These are phyloP conservation scores for Fusarium sacchari DNA, from an alignment of 2,329 filamentous ascomycete genomes.

Conservation along the genomic window DNA sequence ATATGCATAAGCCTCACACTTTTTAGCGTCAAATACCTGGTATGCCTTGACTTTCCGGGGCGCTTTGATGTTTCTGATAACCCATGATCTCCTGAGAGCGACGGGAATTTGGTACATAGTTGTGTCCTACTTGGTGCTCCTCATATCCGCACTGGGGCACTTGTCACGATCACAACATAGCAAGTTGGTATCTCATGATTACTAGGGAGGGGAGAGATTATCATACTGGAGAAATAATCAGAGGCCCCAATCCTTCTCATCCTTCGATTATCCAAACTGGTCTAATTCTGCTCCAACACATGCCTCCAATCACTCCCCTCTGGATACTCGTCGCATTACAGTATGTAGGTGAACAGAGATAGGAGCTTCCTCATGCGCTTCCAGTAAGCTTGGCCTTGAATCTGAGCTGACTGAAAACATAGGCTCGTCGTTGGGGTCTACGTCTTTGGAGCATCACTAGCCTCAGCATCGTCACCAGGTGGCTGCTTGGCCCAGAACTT, in stretches of 20 bases:
- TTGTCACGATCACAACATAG: background rate
- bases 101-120: background rate
- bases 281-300: background rate
- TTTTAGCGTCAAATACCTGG: background rate
- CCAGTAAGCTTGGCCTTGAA: background rate
- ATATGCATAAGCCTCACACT: background rate
- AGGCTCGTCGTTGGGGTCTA: background rate
- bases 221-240: background rate
- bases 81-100: background rate
- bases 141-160: background rate
- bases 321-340: slow-evolving; percentile 8
- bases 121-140: background rate
- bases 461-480: background rate
- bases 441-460: background rate
- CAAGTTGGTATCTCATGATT: background rate
- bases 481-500: slow-evolving; percentile 21
- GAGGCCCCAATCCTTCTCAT: background rate
- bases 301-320: background rate
- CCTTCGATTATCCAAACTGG: background rate
- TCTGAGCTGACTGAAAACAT: background rate
- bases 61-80: background rate
- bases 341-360: background rate
- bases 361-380: background rate
- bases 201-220: background rate
- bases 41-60: slow-evolving; percentile 3